Percentiles rank a stretch among this genome's conserved stretches.
These are phyloP conservation scores for Pleurotus djamor DNA, from an alignment of 768 basidiomycete species.

Conservation along the genomic window DNA sequence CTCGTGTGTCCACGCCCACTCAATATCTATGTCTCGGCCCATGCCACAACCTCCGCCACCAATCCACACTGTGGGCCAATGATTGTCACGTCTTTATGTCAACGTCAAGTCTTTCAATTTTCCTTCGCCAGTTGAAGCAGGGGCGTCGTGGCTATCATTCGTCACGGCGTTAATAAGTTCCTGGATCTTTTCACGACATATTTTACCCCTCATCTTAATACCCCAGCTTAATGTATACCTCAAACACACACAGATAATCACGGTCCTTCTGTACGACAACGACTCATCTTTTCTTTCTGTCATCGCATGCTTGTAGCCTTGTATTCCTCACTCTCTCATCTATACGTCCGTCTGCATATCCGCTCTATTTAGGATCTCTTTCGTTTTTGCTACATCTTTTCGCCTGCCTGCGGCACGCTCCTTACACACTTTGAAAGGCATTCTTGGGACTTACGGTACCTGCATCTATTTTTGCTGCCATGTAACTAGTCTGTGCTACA, in stretches of 20 bases:
- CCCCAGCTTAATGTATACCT: constrained; percentile 3
- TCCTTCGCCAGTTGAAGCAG: not conserved
- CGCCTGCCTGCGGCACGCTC: constrained; percentile 1
- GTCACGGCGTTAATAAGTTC: not conserved
- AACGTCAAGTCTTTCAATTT: not conserved
- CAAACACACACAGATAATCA: not conserved
- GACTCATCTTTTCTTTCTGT: not conserved
- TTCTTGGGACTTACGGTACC: not conserved
- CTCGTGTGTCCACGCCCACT: constrained; percentile 2
- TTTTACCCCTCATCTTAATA: constrained; percentile 5
- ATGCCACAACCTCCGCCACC: constrained; percentile 21
- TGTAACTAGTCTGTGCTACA: not conserved
- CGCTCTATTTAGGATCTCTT: not conserved
- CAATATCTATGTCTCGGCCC: constrained; percentile 6
- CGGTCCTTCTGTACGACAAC: not conserved
- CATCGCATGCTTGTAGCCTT: not conserved
- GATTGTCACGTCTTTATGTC: not conserved
- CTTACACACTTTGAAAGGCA: not conserved
- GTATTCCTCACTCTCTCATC: not conserved
- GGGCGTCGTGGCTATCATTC: not conserved
- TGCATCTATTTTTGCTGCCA: not conserved
- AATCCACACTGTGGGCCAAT: constrained; percentile 10
- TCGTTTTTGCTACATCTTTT: not conserved
- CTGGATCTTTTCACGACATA: constrained; percentile 1
- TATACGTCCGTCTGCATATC: not conserved